These are phyloP conservation scores for Calocybe indica DNA, from an alignment of 768 basidiomycete genomes.

Conservation along the genomic window DNA sequence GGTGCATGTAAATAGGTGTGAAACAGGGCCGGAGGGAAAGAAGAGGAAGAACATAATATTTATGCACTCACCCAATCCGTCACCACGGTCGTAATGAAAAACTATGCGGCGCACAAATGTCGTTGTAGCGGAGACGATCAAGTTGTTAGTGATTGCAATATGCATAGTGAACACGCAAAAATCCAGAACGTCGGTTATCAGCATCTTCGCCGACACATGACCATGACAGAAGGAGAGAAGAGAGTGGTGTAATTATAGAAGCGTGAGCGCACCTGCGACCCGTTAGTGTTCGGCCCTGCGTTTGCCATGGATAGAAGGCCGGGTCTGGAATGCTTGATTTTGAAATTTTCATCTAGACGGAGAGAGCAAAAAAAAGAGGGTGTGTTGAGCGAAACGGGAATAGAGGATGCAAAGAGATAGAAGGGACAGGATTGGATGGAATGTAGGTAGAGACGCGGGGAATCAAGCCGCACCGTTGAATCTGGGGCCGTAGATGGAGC, in stretches of 20 bases:
- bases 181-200: too few relatives aligned
- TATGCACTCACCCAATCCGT: conserved; percentile 50
- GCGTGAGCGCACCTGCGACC: conserved; percentile 52
- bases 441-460: background rate
- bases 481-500: conserved; percentile 79
- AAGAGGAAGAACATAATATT: too few relatives aligned
- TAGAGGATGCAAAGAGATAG: too few relatives aligned
- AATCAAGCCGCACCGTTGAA: conserved; percentile 51
- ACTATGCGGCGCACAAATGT: conserved; percentile 27
- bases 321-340: conserved; percentile 52
- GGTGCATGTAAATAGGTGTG: too few relatives aligned
- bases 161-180: too few relatives aligned
- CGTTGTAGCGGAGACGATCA: background rate
- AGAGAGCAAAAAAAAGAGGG: too few relatives aligned
- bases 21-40: too few relatives aligned
- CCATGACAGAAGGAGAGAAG: too few relatives aligned
- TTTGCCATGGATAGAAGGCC: conserved; percentile 85
- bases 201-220: too few relatives aligned
- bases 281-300: conserved; percentile 76
- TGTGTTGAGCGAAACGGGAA: too few relatives aligned
- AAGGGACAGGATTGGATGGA: too few relatives aligned
- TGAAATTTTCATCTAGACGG: conserved; percentile 63
- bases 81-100: conserved; percentile 71
- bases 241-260: background rate
- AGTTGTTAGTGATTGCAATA: too few relatives aligned